A percentile compares a stretch with the other conserved stretches of the same genome.
Evolutionary conservation across 1,284 basidiomycete species (phyloP).

Genomic region (Ustilago trichophora): DNA sequence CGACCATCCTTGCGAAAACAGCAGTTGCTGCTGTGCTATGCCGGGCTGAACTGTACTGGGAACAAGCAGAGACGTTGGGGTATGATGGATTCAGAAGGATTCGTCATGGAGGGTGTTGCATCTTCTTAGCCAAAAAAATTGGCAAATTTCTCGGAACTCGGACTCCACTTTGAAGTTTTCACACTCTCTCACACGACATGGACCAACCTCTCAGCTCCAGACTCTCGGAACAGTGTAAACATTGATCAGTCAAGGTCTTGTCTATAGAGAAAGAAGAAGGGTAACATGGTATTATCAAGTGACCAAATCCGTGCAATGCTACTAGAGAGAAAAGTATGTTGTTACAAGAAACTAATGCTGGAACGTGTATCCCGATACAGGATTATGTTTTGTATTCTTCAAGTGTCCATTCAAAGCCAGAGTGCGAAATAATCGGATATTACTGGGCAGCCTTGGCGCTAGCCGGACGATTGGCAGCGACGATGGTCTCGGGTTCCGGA

Average conservation of each 20-base stretch:
- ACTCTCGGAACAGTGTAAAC: too few relatives aligned
- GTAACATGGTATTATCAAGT: constrained; percentile 11
- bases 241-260: too few relatives aligned
- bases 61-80: too few relatives aligned
- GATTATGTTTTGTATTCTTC: too few relatives aligned
- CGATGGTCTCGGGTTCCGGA: constrained; percentile 31
- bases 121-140: constrained; percentile 11
- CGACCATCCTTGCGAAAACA: constrained; percentile 31
- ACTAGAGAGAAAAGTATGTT: background rate
- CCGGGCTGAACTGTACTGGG: too few relatives aligned
- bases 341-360: too few relatives aligned
- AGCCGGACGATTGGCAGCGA: constrained; percentile 28
- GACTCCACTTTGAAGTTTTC: background rate
- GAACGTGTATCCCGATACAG: too few relatives aligned
- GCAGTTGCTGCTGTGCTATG: too few relatives aligned
- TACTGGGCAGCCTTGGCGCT: constrained; percentile 16
- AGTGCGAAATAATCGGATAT: constrained; percentile 28
- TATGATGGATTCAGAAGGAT: too few relatives aligned
- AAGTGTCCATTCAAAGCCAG: too few relatives aligned
- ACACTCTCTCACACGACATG: background rate
- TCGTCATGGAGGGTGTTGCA: background rate
- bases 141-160: constrained; percentile 16
- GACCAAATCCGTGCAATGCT: constrained; percentile 4
- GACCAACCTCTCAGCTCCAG: too few relatives aligned
- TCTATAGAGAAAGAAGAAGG: too few relatives aligned